Evolutionary conservation across 768 basidiomycete genomes (phyloP).

Genomic region (Leccinellum rugosiceps): DNA sequence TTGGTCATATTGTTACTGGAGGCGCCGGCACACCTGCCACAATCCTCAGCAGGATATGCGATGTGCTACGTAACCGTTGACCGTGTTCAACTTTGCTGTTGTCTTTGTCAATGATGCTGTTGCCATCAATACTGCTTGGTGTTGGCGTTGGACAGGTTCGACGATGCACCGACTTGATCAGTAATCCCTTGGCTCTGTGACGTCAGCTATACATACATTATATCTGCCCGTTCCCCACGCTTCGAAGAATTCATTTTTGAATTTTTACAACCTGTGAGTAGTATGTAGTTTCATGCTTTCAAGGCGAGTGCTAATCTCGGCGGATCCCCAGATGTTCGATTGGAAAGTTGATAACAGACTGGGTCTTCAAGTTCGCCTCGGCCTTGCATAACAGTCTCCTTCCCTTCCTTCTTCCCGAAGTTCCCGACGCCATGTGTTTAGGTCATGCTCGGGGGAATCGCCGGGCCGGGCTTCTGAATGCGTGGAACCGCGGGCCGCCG

Average conservation of each 20-base stretch:
- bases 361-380: too few relatives aligned
- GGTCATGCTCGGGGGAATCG: constrained; percentile 15
- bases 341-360: neutral
- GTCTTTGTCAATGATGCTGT: constrained; percentile 48
- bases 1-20: neutral
- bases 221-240: neutral
- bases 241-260: neutral
- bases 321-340: neutral
- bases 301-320: neutral
- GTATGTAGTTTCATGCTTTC: too few relatives aligned
- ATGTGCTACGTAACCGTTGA: constrained; percentile 33
- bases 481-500: too few relatives aligned
- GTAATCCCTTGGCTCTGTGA: neutral
- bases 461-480: too few relatives aligned
- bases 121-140: constrained; percentile 53
- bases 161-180: neutral
- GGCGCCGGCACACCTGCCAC: neutral
- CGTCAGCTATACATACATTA: neutral
- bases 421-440: constrained; percentile 27
- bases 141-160: constrained; percentile 5
- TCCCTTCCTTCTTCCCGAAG: constrained; percentile 35
- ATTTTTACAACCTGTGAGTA: neutral
- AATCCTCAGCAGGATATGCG: neutral
- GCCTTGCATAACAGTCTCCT: neutral
- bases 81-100: constrained; percentile 61